Evolutionary conservation across 208 protist genomes (phyloP), one percentile per base, ranked within the genome.

Genomic region (Strigomonas galati): DNA sequence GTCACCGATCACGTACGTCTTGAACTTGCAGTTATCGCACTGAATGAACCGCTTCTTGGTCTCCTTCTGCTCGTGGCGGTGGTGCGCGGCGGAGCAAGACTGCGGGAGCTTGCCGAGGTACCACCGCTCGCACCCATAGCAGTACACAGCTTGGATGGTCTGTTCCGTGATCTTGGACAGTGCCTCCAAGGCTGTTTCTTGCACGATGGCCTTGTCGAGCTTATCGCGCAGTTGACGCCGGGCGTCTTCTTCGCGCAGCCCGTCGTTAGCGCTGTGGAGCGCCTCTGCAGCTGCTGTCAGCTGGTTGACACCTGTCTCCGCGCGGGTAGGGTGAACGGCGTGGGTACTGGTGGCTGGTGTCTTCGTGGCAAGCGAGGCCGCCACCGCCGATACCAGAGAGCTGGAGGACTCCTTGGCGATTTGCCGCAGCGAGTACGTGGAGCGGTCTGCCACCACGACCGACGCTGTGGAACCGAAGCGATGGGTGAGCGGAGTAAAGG

Each of bases 41-140:
- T 62, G 19, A 24, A 62, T 62, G 19, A 27, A 62, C 56, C 56
- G 56, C 32, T 62, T 62, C 4, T 48, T 4, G 31, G 56, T 62
- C 19, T 28, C 21, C 19, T 27, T 26, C 9, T 17, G 32, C 30
- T 62, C 30, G 6, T 10, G 2, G 31, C 30, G 56, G 56, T 62
- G 56, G 19, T 35, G 30, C 24, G 6, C 40, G 4, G 12, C 40
- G 14, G 31, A 48, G 30, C 56, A 62, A 46, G 56, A 62, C 17
- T 62, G 30, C 7, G 56, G 56, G 2, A 21, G 14, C 19, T 3
- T 26, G 2, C 56, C 56, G 40, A 35, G 19, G 31, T 62, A 62
- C n/a, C 40, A 62, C 31, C 31, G 21, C 30, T 62, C 40, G 30
- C 56, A 62, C 2, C 40, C 56, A 6, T 17, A 30, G 32, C 56